A percentile compares a stretch with the other conserved stretches of the same genome.
Conservation (phyloP, 768 basidiomycete genomes). For the Tulasnella sp. region DNA sequence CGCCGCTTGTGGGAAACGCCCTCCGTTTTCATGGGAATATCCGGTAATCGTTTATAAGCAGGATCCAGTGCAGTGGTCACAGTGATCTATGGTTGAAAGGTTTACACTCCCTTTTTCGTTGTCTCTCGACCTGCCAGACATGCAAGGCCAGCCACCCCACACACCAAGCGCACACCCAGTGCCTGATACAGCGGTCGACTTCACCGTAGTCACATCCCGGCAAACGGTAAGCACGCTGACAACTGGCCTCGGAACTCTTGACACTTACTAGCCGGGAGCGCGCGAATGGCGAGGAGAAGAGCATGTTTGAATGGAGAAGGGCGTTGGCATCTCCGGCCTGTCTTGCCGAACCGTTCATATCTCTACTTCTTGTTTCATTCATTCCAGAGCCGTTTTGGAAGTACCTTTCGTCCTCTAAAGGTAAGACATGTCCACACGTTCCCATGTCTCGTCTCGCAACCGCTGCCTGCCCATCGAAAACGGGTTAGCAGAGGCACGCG, state of each 20-base stretch:
- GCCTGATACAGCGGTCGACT: not conserved
- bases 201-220: not conserved
- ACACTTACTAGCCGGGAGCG: not conserved
- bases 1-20: too few relatives aligned
- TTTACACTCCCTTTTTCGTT: not conserved
- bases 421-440: not conserved
- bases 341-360: not conserved
- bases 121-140: not conserved
- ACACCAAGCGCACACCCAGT: not conserved
- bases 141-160: not conserved
- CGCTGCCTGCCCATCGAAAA: not conserved
- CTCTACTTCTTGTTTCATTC: not conserved
- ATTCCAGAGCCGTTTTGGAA: not conserved
- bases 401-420: not conserved
- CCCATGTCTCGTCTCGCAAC: not conserved
- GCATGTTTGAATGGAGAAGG: too few relatives aligned
- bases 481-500: not conserved
- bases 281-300: not conserved
- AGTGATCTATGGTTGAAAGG: not conserved
- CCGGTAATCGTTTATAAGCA: not conserved
- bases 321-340: not conserved
- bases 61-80: not conserved
- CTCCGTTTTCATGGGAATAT: not conserved
- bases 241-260: too few relatives aligned
- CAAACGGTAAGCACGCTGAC: not conserved